A percentile compares a stretch with the other conserved stretches of the same genome.
Evolutionary conservation across 73 alveolate genomes (phyloP).

Genomic region (Breviolum minutum): DNA sequence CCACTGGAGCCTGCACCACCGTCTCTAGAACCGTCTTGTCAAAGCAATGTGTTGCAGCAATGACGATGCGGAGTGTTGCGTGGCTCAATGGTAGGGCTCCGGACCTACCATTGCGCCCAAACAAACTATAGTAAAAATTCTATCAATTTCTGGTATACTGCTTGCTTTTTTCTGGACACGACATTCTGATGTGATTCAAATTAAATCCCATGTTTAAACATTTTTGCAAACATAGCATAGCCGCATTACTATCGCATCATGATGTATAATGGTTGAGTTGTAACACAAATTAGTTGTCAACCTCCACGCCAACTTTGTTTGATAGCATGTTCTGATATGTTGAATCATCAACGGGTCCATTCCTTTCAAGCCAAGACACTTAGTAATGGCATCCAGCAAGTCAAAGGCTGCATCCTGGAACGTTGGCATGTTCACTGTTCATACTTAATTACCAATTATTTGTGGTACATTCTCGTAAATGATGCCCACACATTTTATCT

Average conservation of each 20-base stretch:
- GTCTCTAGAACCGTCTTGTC: constrained; percentile 70
- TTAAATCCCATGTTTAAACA: background rate
- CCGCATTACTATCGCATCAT: background rate
- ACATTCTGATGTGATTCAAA: too few species aligned
- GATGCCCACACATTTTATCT: background rate
- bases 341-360: too few species aligned
- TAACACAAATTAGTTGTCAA: background rate
- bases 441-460: background rate
- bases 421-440: background rate
- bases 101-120: background rate
- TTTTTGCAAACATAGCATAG: background rate
- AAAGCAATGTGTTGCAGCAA: constrained; percentile 87
- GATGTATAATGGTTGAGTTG: background rate
- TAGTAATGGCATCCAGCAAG: constrained; percentile 86
- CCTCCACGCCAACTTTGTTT: background rate
- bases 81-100: constrained; percentile 82
- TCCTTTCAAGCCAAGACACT: background rate
- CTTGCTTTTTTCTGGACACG: too few species aligned
- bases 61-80: constrained; percentile 66
- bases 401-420: constrained; percentile 89
- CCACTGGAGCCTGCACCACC: constrained; percentile 49
- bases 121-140: background rate
- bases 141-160: too few species aligned
- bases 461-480: background rate
- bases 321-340: too few species aligned